phyloP scores from a whole-genome alignment of 768 basidiomycete genomes.

The Psilocybe sp. region DNA sequence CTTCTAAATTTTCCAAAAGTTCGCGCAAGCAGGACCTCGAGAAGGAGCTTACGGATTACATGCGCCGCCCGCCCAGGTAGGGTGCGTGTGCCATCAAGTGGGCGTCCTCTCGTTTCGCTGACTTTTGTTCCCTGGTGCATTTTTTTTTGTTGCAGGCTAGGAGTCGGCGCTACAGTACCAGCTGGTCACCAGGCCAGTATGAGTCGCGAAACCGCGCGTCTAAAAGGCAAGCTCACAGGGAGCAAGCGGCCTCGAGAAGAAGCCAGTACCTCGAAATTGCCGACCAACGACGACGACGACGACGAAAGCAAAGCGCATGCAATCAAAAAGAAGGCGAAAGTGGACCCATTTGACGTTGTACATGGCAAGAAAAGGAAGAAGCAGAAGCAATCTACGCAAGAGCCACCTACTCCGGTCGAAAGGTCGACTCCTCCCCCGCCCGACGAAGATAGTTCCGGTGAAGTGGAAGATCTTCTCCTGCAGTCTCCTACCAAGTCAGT shows the following conservation, averaged over 20 bases:
- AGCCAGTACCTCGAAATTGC: conserved; percentile 16
- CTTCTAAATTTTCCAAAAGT: conserved; percentile 37
- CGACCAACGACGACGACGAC: conserved; percentile 35
- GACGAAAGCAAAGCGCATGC: conserved; percentile 58
- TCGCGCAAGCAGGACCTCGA: conserved; percentile 36
- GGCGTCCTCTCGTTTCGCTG: conserved; percentile 5
- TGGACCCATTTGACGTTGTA: conserved; percentile 54
- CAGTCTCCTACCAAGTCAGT: no score
- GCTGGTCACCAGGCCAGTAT: conserved; percentile 33
- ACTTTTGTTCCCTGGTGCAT: not conserved
- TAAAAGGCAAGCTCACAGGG: conserved; percentile 58
- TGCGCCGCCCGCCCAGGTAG: conserved; percentile 72
- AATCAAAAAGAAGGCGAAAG: conserved; percentile 55
- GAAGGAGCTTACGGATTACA: conserved; percentile 61
- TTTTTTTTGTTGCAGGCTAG: conserved; percentile 44
- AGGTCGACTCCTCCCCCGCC: no score
- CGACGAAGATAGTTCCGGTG: not conserved
- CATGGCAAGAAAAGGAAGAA: conserved; percentile 47
- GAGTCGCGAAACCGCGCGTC: conserved; percentile 55
- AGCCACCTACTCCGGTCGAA: not conserved
- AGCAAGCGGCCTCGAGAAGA: conserved; percentile 47
- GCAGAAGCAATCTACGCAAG: conserved; percentile 14
- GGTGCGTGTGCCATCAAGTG: conserved; percentile 14
- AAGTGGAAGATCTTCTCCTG: not conserved
- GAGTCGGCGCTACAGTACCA: conserved; percentile 68